Evolutionary conservation across 345 rosid species (phyloP).

Genomic region (Raphanus raphanistrum): DNA sequence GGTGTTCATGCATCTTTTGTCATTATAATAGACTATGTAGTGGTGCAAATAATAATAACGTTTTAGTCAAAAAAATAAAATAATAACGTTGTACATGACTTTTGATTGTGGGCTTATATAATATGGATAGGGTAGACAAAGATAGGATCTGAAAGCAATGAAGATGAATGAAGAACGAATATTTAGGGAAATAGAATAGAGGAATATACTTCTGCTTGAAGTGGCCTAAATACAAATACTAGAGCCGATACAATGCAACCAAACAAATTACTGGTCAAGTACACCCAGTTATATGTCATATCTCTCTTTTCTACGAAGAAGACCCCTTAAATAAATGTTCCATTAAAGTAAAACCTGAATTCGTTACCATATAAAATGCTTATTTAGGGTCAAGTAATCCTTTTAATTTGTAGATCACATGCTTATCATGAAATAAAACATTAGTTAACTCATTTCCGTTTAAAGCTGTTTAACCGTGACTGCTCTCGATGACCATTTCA

Average conservation of each 20-base stretch:
- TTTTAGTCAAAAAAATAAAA: too few species aligned
- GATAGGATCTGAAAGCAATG: constrained; percentile 8
- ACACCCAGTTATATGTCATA: constrained; percentile 24
- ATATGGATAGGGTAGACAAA: constrained; percentile 29
- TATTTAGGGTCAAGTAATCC: not conserved
- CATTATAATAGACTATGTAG: not conserved
- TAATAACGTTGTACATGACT: constrained; percentile 27
- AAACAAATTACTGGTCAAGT: constrained; percentile 40
- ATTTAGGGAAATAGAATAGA: constrained; percentile 15
- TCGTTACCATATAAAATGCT: not conserved
- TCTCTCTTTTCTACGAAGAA: constrained; percentile 7
- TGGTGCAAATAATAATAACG: constrained; percentile 29
- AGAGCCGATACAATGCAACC: constrained; percentile 25
- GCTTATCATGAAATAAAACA: not conserved
- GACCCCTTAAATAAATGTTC: not conserved
- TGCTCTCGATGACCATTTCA: not conserved
- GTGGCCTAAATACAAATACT: constrained; percentile 28
- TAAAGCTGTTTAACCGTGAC: not conserved
- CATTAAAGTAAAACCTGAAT: not conserved
- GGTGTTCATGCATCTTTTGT: constrained; percentile 6
- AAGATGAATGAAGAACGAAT: constrained; percentile 20
- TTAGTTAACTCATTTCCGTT: not conserved
- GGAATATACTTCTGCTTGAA: constrained; percentile 28
- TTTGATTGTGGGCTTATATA: constrained; percentile 3
- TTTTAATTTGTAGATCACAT: not conserved